phyloP scores from a whole-genome alignment of 2,329 filamentous ascomycete genomes.

The Cladophialophora carrionii region DNA sequence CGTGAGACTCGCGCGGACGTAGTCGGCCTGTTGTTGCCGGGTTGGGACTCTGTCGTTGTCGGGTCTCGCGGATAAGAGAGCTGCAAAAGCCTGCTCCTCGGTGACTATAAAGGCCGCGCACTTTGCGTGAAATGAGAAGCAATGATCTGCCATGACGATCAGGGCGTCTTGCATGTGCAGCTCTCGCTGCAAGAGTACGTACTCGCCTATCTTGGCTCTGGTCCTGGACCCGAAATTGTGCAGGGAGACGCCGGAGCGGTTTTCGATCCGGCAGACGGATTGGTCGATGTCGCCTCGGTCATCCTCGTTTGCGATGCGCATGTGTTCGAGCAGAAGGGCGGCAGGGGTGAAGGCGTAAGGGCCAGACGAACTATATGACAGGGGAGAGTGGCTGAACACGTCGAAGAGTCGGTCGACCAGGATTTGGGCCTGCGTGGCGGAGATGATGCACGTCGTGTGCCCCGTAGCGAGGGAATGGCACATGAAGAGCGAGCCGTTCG shows the following conservation, averaged over 20 bases:
- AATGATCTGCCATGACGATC: conserved; percentile 16
- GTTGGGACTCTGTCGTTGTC: neutral
- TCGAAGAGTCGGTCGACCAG: conserved; percentile 11
- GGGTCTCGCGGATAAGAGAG: neutral
- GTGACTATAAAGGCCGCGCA: neutral
- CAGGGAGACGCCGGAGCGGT: conserved; percentile 12
- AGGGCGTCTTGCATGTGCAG: conserved; percentile 20
- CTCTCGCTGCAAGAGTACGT: conserved; percentile 12
- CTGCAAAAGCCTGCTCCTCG: conserved; percentile 1
- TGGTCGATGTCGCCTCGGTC: conserved; percentile 18
- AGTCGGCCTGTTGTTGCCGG: conserved; percentile 4
- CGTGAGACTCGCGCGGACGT: conserved; percentile 1
- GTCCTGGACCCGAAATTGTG: conserved; percentile 17
- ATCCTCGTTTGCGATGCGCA: conserved; percentile 6
- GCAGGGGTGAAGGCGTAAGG: conserved; percentile 2
- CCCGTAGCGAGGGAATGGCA: conserved; percentile 1
- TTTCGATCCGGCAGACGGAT: conserved; percentile 12
- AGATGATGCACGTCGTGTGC: conserved; percentile 6
- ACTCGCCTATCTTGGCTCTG: conserved; percentile 17
- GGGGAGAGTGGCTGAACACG: neutral
- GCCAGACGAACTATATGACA: neutral
- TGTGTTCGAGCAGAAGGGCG: conserved; percentile 4
- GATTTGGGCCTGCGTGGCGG: conserved; percentile 1
- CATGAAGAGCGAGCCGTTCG: conserved; percentile 15
- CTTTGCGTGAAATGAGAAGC: conserved; percentile 13